Percentiles rank a stretch among this genome's conserved stretches.
Evolutionary conservation across 495 filamentous ascomycete species (phyloP).

Genomic region (Hyphodiscus hymeniophilus): DNA sequence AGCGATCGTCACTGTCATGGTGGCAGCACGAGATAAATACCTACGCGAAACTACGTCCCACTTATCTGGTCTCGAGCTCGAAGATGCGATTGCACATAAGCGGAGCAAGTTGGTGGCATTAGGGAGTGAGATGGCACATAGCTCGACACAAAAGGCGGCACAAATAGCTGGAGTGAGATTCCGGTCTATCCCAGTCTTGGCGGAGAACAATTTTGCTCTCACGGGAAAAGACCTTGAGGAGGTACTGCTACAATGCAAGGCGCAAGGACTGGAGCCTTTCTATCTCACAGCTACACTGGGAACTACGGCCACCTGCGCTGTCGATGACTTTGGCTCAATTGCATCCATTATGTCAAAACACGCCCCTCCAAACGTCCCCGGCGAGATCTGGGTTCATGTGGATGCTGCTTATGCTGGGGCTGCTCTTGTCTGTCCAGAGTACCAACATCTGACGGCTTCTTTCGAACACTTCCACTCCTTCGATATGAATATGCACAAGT

Average conservation of each 20-base stretch:
- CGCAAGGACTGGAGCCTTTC: conserved; percentile 69
- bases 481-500: conserved; percentile 97
- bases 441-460: conserved; percentile 55
- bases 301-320: conserved; percentile 79
- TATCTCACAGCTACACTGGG: conserved; percentile 81
- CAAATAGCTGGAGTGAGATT: conserved; percentile 78
- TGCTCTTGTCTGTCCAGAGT: conserved; percentile 72
- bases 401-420: conserved; percentile 93
- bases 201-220: conserved; percentile 60
- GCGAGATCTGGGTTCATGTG: conserved; percentile 83
- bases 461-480: conserved; percentile 74
- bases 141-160: conserved; percentile 78
- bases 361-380: conserved; percentile 27
- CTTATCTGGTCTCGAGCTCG: conserved; percentile 48
- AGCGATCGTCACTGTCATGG: conserved; percentile 76
- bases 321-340: conserved; percentile 74
- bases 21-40: conserved; percentile 81
- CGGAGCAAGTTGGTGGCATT: conserved; percentile 72
- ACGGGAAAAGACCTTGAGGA: conserved; percentile 53
- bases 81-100: conserved; percentile 57
- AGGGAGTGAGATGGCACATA: conserved; percentile 72
- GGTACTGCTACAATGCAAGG: conserved; percentile 50
- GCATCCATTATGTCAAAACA: conserved; percentile 53
- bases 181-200: conserved; percentile 51
- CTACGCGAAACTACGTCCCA: conserved; percentile 48